Evolutionary conservation across 306 rosid species (phyloP), one percentile per base, ranked within the genome.

Genomic region (Quercus parvula): DNA sequence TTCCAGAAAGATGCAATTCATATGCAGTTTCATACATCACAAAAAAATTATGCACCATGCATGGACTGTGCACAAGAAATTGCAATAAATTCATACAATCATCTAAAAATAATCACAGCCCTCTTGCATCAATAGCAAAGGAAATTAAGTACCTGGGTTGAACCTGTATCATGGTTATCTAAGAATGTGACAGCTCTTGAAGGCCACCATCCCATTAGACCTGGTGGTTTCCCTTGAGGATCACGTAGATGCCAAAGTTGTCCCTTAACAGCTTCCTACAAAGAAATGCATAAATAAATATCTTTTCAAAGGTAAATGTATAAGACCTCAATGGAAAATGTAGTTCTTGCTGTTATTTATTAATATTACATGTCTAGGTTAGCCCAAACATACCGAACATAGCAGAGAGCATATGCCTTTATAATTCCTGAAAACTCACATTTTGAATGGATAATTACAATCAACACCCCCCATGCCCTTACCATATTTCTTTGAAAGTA

Each of bases 101-200:
- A 55, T 61, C 66, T 52, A 56, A 28, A 7, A 22, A 25, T 46
- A 70, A 59, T 59, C 66, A 9, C 66, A 59, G 33, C 31, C 71
- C 33, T 78, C 71, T 54, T n/a, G 35, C 56, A 63, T 5, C 25
- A 54, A 76, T 31, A 58, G 59, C 49, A 66, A 82, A 70, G 31
- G 69, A n/a, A 14, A 62, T 52, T 41, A 27, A 35, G 59, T 69
- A 94, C 99, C 99, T 92, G 97, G 19, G 97, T 91, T 75, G 97
- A 92, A 77, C 97, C 97, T 18, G 99, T 92, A 71, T 94, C 97
- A 51, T 94, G 99, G 83, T 94, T 92, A 27, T 92, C 99, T 62
- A 92, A 1, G 86, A 92, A 94, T 51, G 97, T 92, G 30, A 89
- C 94, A 70, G 95, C 81, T 81, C 99, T 89, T 62, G 99, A 94